Percentiles rank a stretch among this genome's conserved stretches.
Conservation (phyloP, 1,284 basidiomycete species). For the Ganoderma resinaceum region DNA sequence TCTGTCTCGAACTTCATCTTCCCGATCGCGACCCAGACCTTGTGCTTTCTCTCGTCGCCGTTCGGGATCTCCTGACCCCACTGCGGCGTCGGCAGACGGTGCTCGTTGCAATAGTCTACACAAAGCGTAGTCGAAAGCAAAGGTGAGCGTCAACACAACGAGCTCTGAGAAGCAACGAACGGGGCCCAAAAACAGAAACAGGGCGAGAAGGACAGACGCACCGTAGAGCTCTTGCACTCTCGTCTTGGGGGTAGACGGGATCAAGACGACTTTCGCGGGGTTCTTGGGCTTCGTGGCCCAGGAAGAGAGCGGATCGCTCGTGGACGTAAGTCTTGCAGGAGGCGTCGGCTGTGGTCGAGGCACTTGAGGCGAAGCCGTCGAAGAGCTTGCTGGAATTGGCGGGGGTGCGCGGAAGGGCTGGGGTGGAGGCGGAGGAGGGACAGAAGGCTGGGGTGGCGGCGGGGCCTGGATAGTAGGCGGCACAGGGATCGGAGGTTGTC, state of each 20-base stretch:
- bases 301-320: slow-evolving; percentile 4
- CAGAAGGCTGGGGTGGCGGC: slow-evolving; percentile 14
- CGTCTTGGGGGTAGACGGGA: slow-evolving; percentile 32
- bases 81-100: slow-evolving; percentile 37
- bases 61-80: slow-evolving; percentile 40
- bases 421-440: background rate
- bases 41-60: slow-evolving; percentile 36
- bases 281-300: slow-evolving; percentile 5
- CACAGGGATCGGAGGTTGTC: slow-evolving; percentile 11
- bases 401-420: background rate
- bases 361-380: background rate
- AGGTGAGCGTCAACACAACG: background rate
- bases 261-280: slow-evolving; percentile 17
- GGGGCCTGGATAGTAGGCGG: slow-evolving; percentile 10
- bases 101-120: slow-evolving; percentile 43
- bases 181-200: too few species aligned
- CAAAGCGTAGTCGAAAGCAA: background rate
- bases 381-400: background rate
- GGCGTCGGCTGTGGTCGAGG: background rate
- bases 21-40: slow-evolving; percentile 52
- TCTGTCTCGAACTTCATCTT: slow-evolving; percentile 47
- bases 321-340: background rate
- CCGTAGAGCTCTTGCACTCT: slow-evolving; percentile 40
- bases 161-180: background rate
- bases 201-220: slow-evolving; percentile 19